Conservation (phyloP, 2,329 filamentous ascomycete species). For the Microdochium nivale region DNA sequence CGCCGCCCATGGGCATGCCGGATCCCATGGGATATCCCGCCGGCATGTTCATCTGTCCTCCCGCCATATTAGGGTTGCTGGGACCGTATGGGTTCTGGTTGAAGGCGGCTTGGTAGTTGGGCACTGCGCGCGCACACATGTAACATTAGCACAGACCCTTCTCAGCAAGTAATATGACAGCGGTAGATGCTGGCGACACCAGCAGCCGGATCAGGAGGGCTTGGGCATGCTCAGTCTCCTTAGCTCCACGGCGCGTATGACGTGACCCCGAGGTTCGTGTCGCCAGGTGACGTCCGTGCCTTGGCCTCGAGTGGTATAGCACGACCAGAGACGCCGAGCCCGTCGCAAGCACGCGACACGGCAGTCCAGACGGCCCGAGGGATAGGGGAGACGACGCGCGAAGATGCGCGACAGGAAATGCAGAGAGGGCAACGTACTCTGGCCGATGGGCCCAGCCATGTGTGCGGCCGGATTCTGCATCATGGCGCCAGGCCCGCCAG, state of each 20-base stretch:
- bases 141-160: slow-evolving; percentile 17
- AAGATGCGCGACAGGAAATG: slow-evolving; percentile 12
- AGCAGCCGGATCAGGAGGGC: slow-evolving; percentile 9
- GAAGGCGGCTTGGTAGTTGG: slow-evolving; percentile 48
- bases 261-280: background rate
- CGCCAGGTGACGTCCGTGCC: background rate
- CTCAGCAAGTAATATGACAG: slow-evolving; percentile 7
- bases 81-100: slow-evolving; percentile 47
- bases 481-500: slow-evolving; percentile 46
- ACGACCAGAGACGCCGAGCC: background rate
- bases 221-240: background rate
- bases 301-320: background rate
- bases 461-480: slow-evolving; percentile 55
- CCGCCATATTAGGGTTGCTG: slow-evolving; percentile 38
- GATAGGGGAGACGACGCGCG: slow-evolving; percentile 9
- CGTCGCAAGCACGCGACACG: background rate
- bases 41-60: slow-evolving; percentile 37
- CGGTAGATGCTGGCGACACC: slow-evolving; percentile 9
- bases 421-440: slow-evolving; percentile 35
- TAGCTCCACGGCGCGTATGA: background rate
- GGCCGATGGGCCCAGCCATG: slow-evolving; percentile 47
- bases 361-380: slow-evolving; percentile 4
- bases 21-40: slow-evolving; percentile 48
- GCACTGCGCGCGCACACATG: slow-evolving; percentile 32
- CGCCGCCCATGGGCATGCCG: slow-evolving; percentile 38